phyloP scores from a whole-genome alignment of 495 filamentous ascomycete species.

The Penicillium flavigenum region DNA sequence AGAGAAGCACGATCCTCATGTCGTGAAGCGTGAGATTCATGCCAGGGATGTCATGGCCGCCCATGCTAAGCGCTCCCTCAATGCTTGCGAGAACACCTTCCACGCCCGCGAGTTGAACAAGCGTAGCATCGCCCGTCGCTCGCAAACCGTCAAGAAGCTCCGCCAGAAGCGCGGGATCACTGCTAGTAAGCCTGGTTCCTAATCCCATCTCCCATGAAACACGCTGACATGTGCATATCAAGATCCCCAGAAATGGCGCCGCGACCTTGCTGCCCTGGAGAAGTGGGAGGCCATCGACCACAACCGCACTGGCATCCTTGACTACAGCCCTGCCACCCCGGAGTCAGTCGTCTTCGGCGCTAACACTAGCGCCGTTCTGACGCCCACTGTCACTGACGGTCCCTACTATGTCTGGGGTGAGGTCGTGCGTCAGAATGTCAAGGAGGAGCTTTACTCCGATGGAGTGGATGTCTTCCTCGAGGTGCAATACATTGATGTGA shows the following conservation, averaged over 20 bases:
- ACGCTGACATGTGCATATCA: neutral
- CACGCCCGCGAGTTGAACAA: slow-evolving; percentile 31
- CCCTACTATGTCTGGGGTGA: slow-evolving; percentile 57
- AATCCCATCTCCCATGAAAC: neutral
- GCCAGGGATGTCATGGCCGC: slow-evolving; percentile 31
- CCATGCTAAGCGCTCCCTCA: slow-evolving; percentile 28
- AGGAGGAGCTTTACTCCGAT: slow-evolving; percentile 41
- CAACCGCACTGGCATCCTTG: slow-evolving; percentile 32
- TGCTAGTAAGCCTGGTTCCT: slow-evolving; percentile 36
- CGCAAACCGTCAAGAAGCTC: slow-evolving; percentile 40
- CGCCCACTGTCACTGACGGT: slow-evolving; percentile 53
- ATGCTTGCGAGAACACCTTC: slow-evolving; percentile 27
- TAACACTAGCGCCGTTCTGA: slow-evolving; percentile 54
- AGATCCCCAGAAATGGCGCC: slow-evolving; percentile 35
- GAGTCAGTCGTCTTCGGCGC: slow-evolving; percentile 49
- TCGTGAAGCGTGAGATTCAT: slow-evolving; percentile 34
- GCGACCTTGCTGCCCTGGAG: slow-evolving; percentile 35
- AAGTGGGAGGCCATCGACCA: slow-evolving; percentile 56
- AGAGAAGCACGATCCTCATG: slow-evolving; percentile 38
- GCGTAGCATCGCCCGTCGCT: slow-evolving; percentile 39
- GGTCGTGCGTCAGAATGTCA: slow-evolving; percentile 45
- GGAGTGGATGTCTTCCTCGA: slow-evolving; percentile 48
- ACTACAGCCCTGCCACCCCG: slow-evolving; percentile 24
- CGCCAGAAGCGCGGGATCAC: slow-evolving; percentile 51
- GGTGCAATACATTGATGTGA: slow-evolving; percentile 50